These are phyloP conservation scores for Aspergillus egyptiacus DNA, from an alignment of 495 filamentous ascomycete species.

Conservation along the genomic window DNA sequence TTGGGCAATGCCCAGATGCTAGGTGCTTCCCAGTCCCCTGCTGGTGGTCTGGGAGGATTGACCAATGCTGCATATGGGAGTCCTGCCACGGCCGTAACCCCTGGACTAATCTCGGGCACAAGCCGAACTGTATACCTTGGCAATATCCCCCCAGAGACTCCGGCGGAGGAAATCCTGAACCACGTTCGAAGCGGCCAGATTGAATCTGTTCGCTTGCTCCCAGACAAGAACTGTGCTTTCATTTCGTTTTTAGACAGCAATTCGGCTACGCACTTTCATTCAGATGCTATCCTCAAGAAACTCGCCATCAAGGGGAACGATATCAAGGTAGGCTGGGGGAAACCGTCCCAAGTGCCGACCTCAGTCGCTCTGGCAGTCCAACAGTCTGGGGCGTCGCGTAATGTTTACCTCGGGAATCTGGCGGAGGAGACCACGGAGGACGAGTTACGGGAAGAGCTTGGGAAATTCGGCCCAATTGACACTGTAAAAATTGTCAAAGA, in stretches of 20 bases:
- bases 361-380: slow-evolving; percentile 95
- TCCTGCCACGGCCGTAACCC: slow-evolving; percentile 63
- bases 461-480: slow-evolving; percentile 94
- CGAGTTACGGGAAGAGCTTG: slow-evolving; percentile 88
- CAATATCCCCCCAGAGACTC: slow-evolving; percentile 97
- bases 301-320: slow-evolving; percentile 95
- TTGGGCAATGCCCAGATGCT: slow-evolving; percentile 66
- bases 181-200: slow-evolving; percentile 98
- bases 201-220: slow-evolving; percentile 90
- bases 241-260: slow-evolving; percentile 97
- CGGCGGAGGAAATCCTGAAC: slow-evolving; percentile 93
- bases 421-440: slow-evolving; percentile 86
- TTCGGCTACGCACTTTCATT: slow-evolving; percentile 98
- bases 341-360: slow-evolving; percentile 95
- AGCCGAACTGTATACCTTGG: slow-evolving; percentile 96
- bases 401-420: slow-evolving; percentile 94
- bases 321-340: slow-evolving; percentile 99
- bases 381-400: slow-evolving; percentile 95
- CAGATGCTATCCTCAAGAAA: slow-evolving; percentile 98
- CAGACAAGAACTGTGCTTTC: slow-evolving; percentile 99
- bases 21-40: slow-evolving; percentile 81
- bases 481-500: slow-evolving; percentile 97
- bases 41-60: slow-evolving; percentile 60
- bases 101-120: slow-evolving; percentile 79
- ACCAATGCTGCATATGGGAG: slow-evolving; percentile 52